Base-by-base conservation (phyloP, 139 green algal species). In the Tetradesmus lagerheimii region DNA sequence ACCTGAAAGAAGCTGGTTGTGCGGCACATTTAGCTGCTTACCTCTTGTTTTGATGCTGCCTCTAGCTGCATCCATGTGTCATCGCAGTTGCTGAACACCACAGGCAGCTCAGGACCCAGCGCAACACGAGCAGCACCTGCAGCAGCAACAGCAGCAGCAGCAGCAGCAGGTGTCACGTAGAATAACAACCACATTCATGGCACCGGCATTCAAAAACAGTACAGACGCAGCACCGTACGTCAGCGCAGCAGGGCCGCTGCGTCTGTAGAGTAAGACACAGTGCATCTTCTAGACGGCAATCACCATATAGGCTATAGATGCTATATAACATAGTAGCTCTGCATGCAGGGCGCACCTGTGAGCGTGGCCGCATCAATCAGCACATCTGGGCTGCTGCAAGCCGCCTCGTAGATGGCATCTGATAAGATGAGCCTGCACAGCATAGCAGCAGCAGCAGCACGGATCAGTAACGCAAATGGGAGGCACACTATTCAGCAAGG, bases 301-400 rank as follows among this genome's bases (percentile, higher is more conserved):
- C n/a, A n/a, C n/a, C n/a, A n/a, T n/a, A n/a, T n/a, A n/a, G n/a
- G n/a, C n/a, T n/a, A n/a, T n/a, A n/a, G n/a, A n/a, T n/a, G n/a
- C n/a, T n/a, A n/a, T n/a, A n/a, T n/a, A n/a, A n/a, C n/a, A n/a
- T n/a, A n/a, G n/a, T n/a, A n/a, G n/a, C n/a, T n/a, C n/a, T n/a
- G n/a, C n/a, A n/a, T n/a, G n/a, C n/a, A n/a, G n/a, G n/a, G 29
- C 27, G 27, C 29, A 71, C 67, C 85, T 57, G 95, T 97, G 0
- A 97, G 91, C 35, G 95, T 97, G 34, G 95, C 95, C 27, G 90
- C 93, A 86, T 97, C 95, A 3, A 97, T 38, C 35, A 97, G 37
- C 39, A 97, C 77, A 79, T 97, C 95, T 0, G 95, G 95, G 11
- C 34, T n/a, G 4, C 81, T 84, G 5, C 62, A 47, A 15, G 93